phyloP scores from a whole-genome alignment of 495 filamentous ascomycete species.

The Aspergillus steynii region DNA sequence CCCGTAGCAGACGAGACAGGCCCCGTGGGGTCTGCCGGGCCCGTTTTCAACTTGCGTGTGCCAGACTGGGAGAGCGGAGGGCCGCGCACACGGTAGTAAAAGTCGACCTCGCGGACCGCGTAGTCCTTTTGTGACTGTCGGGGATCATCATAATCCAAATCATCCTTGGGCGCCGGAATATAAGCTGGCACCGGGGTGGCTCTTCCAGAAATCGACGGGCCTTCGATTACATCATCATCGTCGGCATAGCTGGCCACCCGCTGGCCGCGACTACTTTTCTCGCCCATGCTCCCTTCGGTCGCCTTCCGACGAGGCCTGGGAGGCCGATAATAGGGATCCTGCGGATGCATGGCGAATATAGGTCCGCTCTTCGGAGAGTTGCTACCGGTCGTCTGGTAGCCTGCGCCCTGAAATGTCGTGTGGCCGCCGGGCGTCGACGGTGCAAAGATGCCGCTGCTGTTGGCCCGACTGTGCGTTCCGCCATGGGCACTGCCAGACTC shows the following conservation, averaged over 20 bases:
- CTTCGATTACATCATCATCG: constrained; percentile 46
- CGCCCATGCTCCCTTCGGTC: constrained; percentile 47
- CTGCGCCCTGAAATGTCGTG: constrained; percentile 67
- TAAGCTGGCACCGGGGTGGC: constrained; percentile 55
- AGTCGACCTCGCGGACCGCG: constrained; percentile 88
- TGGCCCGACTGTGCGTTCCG: constrained; percentile 45
- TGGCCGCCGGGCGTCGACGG: constrained; percentile 69
- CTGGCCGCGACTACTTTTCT: constrained; percentile 39
- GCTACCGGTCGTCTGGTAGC: constrained; percentile 38
- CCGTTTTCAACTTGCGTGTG: constrained; percentile 83
- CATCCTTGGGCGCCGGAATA: constrained; percentile 51
- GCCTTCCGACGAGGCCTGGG: constrained; percentile 67
- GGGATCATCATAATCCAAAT: constrained; percentile 53
- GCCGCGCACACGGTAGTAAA: constrained; percentile 89
- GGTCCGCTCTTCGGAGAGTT: constrained; percentile 44
- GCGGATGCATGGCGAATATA: constrained; percentile 46
- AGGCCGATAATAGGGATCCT: constrained; percentile 82
- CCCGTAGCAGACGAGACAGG: constrained; percentile 84
- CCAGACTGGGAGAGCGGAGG: constrained; percentile 82
- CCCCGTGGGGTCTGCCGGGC: constrained; percentile 90
- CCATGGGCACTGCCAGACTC: constrained; percentile 50
- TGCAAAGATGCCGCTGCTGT: constrained; percentile 58
- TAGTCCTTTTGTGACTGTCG: constrained; percentile 72
- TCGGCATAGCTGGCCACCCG: constrained; percentile 37
- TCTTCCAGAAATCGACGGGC: constrained; percentile 49